Evolutionary conservation across 2,329 filamentous ascomycete species (phyloP).

Genomic region (Davidsoniella virescens): DNA sequence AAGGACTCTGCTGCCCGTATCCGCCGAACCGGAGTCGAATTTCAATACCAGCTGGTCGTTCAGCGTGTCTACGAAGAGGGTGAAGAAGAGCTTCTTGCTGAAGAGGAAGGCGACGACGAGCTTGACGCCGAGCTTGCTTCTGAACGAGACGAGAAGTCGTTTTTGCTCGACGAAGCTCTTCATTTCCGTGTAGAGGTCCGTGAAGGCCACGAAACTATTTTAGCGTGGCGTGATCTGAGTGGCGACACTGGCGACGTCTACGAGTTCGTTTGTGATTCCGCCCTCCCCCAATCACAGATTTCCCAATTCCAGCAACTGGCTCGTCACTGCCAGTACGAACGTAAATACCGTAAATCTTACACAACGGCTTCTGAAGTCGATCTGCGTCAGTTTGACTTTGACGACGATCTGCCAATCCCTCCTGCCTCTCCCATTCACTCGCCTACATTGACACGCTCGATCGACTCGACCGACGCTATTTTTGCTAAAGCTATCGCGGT

Average conservation of each 20-base stretch:
- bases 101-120: slow-evolving; percentile 74
- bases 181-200: slow-evolving; percentile 75
- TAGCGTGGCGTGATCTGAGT: slow-evolving; percentile 90
- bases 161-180: slow-evolving; percentile 81
- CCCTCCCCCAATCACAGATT: slow-evolving; percentile 53
- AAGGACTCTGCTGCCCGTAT: slow-evolving; percentile 90
- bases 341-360: slow-evolving; percentile 71
- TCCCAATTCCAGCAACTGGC: slow-evolving; percentile 69
- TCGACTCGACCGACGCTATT: slow-evolving; percentile 43
- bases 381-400: slow-evolving; percentile 67
- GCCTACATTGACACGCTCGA: slow-evolving; percentile 36
- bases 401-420: slow-evolving; percentile 45
- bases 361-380: slow-evolving; percentile 70
- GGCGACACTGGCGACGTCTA: slow-evolving; percentile 91
- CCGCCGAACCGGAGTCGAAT: slow-evolving; percentile 82
- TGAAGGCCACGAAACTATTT: slow-evolving; percentile 64
- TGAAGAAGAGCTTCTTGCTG: slow-evolving; percentile 77
- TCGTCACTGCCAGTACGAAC: slow-evolving; percentile 91
- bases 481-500: slow-evolving; percentile 30
- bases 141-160: slow-evolving; percentile 94
- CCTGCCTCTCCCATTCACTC: slow-evolving; percentile 47
- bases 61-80: slow-evolving; percentile 96
- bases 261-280: slow-evolving; percentile 86
- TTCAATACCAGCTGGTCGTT: slow-evolving; percentile 91
- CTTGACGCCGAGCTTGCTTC: slow-evolving; percentile 54